phyloP scores from a whole-genome alignment of 345 rosid species.

The Psidium friedrichsthalianum region DNA sequence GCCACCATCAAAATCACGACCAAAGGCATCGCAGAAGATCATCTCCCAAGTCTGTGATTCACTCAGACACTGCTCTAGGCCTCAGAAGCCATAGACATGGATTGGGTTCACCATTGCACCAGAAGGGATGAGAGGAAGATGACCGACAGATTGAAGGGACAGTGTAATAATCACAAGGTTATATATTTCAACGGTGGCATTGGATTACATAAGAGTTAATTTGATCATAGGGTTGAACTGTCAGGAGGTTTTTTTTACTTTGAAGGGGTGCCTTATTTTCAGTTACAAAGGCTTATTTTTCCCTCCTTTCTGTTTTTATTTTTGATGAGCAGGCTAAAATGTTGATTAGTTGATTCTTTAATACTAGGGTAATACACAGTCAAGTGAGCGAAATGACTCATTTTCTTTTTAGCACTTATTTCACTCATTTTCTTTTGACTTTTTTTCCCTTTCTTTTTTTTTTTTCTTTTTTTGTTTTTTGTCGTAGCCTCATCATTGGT shows the following conservation, averaged over 20 bases:
- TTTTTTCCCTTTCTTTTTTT: too few relatives aligned
- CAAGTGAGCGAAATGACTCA: neutral
- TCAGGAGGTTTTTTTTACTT: neutral
- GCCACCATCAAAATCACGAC: conserved; percentile 11
- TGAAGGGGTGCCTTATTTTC: neutral
- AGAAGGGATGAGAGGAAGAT: neutral
- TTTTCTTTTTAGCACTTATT: too few relatives aligned
- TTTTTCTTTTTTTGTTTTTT: too few relatives aligned
- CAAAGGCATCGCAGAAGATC: conserved; percentile 16
- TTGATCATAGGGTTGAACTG: neutral
- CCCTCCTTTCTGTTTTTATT: neutral
- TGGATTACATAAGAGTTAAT: neutral
- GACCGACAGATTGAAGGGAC: neutral
- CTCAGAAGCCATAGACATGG: neutral
- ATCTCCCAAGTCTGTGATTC: neutral
- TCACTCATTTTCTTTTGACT: too few relatives aligned
- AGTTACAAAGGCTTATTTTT: neutral
- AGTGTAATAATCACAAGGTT: neutral
- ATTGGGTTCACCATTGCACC: neutral
- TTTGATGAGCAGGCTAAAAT: neutral
- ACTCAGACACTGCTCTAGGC: neutral
- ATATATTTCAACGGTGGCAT: neutral
- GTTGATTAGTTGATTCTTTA: neutral
- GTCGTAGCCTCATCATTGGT: too few relatives aligned
- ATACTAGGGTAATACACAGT: neutral